Conservation (phyloP, 1,284 basidiomycete genomes). For the Leccinum pachyderme region DNA sequence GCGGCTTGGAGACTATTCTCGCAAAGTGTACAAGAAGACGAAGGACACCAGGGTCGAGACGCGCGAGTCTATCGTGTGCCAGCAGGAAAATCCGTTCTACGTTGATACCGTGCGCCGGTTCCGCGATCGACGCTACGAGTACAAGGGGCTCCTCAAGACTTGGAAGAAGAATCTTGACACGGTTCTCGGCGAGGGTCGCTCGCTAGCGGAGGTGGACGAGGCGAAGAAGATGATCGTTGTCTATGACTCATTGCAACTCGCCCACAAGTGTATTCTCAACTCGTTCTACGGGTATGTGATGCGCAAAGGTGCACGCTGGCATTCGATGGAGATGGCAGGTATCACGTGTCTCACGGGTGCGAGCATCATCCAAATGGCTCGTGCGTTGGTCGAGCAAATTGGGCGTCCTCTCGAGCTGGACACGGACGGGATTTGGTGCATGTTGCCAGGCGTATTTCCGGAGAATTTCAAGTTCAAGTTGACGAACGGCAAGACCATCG, state of each 20-base stretch:
- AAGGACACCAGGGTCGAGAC: constrained; percentile 97
- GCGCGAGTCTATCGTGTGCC: constrained; percentile 95
- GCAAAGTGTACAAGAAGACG: constrained; percentile 99
- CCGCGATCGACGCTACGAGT: constrained; percentile 97
- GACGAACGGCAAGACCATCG: constrained; percentile 82
- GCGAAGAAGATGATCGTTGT: constrained; percentile 99
- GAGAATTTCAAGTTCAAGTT: constrained; percentile 98
- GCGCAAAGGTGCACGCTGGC: constrained; percentile 99
- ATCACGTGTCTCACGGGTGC: constrained; percentile 99
- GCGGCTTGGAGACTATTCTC: constrained; percentile 96
- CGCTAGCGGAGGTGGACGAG: constrained; percentile 88
- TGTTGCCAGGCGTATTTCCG: constrained; percentile 97
- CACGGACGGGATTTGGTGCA: constrained; percentile 99
- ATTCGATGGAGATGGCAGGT: constrained; percentile 99
- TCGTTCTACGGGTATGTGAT: constrained; percentile 99
- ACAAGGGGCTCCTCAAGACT: constrained; percentile 98
- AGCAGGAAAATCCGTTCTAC: constrained; percentile 98
- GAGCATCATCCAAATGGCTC: constrained; percentile 99
- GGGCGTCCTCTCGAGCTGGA: constrained; percentile 97
- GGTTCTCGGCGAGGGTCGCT: constrained; percentile 62
- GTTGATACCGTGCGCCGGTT: constrained; percentile 98
- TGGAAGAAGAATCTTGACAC: constrained; percentile 99
- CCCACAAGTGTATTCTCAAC: constrained; percentile 99
- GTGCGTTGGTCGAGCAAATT: constrained; percentile 95
- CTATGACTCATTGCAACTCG: constrained; percentile 98